Base-by-base conservation (phyloP, 2,329 filamentous ascomycete species). In the Botrytis tulipae region DNA sequence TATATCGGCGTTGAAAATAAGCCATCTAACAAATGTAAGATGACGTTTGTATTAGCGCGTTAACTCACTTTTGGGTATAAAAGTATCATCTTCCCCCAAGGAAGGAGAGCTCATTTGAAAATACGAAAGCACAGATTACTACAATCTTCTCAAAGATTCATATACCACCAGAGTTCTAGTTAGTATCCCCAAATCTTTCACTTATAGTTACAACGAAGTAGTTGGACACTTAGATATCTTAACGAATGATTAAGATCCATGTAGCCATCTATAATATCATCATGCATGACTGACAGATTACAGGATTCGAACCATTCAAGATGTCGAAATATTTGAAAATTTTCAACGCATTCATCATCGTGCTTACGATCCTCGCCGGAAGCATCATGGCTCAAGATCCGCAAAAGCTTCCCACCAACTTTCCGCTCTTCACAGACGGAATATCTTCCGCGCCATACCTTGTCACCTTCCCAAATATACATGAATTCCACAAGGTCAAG, bases 271-370 rank as follows among this genome's bases (percentile, higher is more conserved):
- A 54, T 12, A 57, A 29, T 57, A 29, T 57, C 7, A 57, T 29
- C n/a, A 16, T 32, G 4, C 51, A 18, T 57, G n/a, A 57, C 51
- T 57, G n/a, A 57, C 51, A 29, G 3, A 57, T 18, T 2, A 29
- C 32, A 57, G 14, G n/a, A 57, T 57, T 12, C 29, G 2, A 18
- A 57, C 1, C n/a, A 18, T 57, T 29, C n/a, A 57, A 16, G 0
- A 57, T 57, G 51, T 4, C 5, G 48, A 48, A 48, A 22, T 48
- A 3, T 22, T 48, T 4, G 0, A 57, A 4, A 29, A 29, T 54
- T 54, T 1, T 32, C 5, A 7, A 18, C 35, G 6, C 3, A 3
- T n/a, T 0, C 10, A 12, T 0, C 20, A 7, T 25, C 1, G 22
- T 8, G 35, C 4, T 4, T 25, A 1, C 12, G 22, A 1, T 40